Percentiles rank a stretch among this genome's conserved stretches.
Conservation (phyloP, 257 asterid genomes). For the Ilex aquifolium region DNA sequence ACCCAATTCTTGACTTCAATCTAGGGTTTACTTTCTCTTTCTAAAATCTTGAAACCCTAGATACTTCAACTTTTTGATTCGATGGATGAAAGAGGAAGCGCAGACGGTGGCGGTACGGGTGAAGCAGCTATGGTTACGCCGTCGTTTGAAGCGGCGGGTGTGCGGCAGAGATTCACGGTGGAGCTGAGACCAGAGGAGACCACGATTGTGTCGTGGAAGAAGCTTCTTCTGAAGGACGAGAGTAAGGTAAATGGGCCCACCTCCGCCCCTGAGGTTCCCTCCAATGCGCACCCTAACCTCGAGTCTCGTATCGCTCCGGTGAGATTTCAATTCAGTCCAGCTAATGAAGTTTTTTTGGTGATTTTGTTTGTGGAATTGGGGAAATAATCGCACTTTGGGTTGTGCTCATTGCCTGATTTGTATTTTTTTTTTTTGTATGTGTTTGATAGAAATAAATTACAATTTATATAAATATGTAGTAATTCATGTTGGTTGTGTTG, state of each 20-base stretch:
- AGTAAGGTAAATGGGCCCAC: conserved; percentile 30
- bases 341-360: too few species aligned
- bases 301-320: background rate
- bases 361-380: too few species aligned
- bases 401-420: too few species aligned
- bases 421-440: too few species aligned
- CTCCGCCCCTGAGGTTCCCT: conserved; percentile 17
- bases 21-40: too few species aligned
- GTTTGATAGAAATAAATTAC: too few species aligned
- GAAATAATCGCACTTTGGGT: too few species aligned
- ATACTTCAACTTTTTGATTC: too few species aligned
- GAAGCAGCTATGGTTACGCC: conserved; percentile 23
- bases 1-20: too few species aligned
- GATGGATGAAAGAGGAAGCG: background rate
- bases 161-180: conserved; percentile 71
- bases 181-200: conserved; percentile 92
- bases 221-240: conserved; percentile 78
- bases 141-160: conserved; percentile 55
- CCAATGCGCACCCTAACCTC: conserved; percentile 22
- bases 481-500: too few species aligned
- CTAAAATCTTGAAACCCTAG: too few species aligned
- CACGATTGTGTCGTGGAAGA: conserved; percentile 95
- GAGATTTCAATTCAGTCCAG: background rate
- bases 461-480: too few species aligned
- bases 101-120: background rate